Evolutionary conservation across 2,329 filamentous ascomycete species (phyloP).

Genomic region (Emydomyces testavorans): DNA sequence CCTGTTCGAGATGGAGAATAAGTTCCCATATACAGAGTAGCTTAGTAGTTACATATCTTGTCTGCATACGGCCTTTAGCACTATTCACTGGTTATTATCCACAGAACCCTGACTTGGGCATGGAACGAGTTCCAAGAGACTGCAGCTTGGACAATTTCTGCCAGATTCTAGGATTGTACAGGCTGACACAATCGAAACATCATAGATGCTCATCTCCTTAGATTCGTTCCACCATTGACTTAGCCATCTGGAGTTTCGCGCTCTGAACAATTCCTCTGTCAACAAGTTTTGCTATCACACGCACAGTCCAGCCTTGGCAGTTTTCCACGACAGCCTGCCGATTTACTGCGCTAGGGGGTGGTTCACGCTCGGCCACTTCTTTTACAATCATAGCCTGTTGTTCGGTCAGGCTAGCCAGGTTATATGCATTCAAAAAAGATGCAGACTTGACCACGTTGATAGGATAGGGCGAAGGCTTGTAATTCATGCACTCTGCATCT

Average conservation of each 20-base stretch:
- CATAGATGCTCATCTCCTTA: too few species aligned
- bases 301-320: slow-evolving; percentile 20
- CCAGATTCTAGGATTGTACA: too few species aligned
- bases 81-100: too few species aligned
- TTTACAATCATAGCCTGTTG: slow-evolving; percentile 14
- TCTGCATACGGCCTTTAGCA: too few species aligned
- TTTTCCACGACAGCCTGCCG: slow-evolving; percentile 18
- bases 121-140: too few species aligned
- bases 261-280: slow-evolving; percentile 16
- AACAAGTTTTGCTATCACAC: slow-evolving; percentile 19
- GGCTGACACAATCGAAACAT: too few species aligned
- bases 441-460: slow-evolving; percentile 13
- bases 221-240: slow-evolving; percentile 17
- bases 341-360: slow-evolving; percentile 16
- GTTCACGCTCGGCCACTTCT: slow-evolving; percentile 17
- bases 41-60: too few species aligned
- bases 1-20: too few species aligned
- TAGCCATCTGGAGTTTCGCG: slow-evolving; percentile 16
- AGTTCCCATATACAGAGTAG: too few species aligned
- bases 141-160: too few species aligned
- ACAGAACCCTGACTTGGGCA: too few species aligned
- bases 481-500: slow-evolving; percentile 21
- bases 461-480: slow-evolving; percentile 14
- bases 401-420: slow-evolving; percentile 16
- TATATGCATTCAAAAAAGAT: slow-evolving; percentile 15